Evolutionary conservation across 495 filamentous ascomycete species (phyloP), one percentile per base, ranked within the genome.

Genomic region (Cercophora samala): DNA sequence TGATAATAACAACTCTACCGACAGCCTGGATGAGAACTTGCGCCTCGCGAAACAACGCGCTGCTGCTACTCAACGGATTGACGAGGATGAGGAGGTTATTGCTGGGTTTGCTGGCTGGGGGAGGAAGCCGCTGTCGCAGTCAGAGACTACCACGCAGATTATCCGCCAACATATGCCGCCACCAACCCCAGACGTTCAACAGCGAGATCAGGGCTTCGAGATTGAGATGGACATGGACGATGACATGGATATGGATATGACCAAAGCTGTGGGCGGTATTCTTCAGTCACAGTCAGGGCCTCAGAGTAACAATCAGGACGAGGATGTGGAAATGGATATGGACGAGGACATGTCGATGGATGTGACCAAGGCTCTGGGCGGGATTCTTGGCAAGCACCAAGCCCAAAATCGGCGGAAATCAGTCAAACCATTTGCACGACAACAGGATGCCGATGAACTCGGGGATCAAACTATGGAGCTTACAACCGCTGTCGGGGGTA

Each of bases 311-410:
- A 75, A 76, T 21, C 83, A 85, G 51, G 60, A 67, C 19, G 64
- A 66, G 61, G 58, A 24, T 25, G 24, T 60, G 58, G 58, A 60
- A 24, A 60, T 60, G 64, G 89, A 91, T 21, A 82, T 90, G 70
- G 90, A 88, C 15, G 91, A 92, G 70, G 90, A 92, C 29, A 84
- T 92, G 74, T 91, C 89, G 11, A 93, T 93, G 91, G 93, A 97
- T 65, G 86, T 96, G 60, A 97, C 93, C 1, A 86, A 83, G 65
- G 90, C 88, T 15, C 78, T 97, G 65, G 94, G 94, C n/a, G 85
- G 88, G 4, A 97, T 98, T 60, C 77, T 93, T 26, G 78, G 84
- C n/a, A 80, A 82, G 52, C 66, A 75, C 64, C 76, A 72, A 37
- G 60, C 67, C 56, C 65, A 73, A 65, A 66, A 52, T 23, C 68